phyloP scores from a whole-genome alignment of 2,329 filamentous ascomycete genomes.

The Alternaria sp. region DNA sequence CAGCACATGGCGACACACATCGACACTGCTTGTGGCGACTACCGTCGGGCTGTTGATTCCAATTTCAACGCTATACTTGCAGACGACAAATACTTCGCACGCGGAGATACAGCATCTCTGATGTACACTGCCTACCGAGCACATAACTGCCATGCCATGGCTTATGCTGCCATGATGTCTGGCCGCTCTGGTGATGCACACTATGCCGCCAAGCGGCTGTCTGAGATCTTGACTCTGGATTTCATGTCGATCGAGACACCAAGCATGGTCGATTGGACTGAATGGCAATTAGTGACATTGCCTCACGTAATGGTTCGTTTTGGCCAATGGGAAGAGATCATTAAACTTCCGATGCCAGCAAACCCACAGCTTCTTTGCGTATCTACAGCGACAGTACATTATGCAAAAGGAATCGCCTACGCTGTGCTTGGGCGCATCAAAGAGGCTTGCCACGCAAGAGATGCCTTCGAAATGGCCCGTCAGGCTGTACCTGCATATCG shows the following conservation, averaged over 20 bases:
- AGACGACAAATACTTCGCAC: conserved; percentile 3
- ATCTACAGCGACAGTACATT: neutral
- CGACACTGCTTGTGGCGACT: conserved; percentile 9
- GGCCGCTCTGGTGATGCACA: conserved; percentile 2
- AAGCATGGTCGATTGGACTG: conserved; percentile 13
- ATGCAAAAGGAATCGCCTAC: conserved; percentile 5
- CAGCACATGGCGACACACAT: conserved; percentile 15
- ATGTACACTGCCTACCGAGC: conserved; percentile 12
- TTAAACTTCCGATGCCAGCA: neutral
- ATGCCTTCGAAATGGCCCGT: neutral
- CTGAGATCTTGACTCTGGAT: conserved; percentile 2
- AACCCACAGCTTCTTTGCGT: neutral
- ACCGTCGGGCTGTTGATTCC: conserved; percentile 7
- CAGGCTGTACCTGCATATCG: neutral
- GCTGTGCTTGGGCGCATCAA: conserved; percentile 2
- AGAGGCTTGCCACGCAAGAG: neutral
- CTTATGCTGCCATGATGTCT: conserved; percentile 11
- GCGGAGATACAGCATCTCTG: neutral
- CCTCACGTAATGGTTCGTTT: conserved; percentile 14
- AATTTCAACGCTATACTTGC: conserved; percentile 3
- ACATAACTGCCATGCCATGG: conserved; percentile 13
- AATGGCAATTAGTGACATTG: conserved; percentile 13
- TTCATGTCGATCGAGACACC: conserved; percentile 11
- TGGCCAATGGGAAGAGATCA: conserved; percentile 9
- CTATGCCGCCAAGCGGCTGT: conserved; percentile 1